phyloP scores from a whole-genome alignment of 106 monocot genomes.

The Hemerocallis citrina region DNA sequence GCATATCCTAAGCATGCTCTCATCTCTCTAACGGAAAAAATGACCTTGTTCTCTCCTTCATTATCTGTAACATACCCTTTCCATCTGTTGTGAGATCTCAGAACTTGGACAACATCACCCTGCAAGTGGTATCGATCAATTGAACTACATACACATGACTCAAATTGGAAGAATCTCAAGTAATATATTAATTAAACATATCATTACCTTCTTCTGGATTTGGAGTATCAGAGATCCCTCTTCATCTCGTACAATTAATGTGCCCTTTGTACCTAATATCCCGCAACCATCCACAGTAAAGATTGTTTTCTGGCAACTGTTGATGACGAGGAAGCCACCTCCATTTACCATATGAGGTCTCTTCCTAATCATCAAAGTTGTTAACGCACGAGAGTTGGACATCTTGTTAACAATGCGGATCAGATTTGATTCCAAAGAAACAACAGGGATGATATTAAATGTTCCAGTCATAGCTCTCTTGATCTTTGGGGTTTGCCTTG shows the following conservation, averaged over 20 bases:
- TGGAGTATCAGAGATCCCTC: slow-evolving; percentile 48
- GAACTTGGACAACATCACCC: slow-evolving; percentile 55
- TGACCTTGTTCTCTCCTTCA: slow-evolving; percentile 21
- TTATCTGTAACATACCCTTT: slow-evolving; percentile 50
- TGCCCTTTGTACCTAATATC: slow-evolving; percentile 34
- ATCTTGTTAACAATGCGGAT: slow-evolving; percentile 56
- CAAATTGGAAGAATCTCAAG: neutral
- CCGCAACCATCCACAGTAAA: slow-evolving; percentile 77
- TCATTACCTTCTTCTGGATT: slow-evolving; percentile 48
- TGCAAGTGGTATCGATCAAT: neutral
- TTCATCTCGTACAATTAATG: slow-evolving; percentile 47
- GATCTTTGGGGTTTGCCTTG: neutral
- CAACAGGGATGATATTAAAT: neutral
- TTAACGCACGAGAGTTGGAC: slow-evolving; percentile 28
- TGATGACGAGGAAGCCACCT: slow-evolving; percentile 55
- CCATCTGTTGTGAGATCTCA: slow-evolving; percentile 46
- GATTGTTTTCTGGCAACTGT: slow-evolving; percentile 19
- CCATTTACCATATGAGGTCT: slow-evolving; percentile 56
- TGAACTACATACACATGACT: neutral
- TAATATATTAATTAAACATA: neutral
- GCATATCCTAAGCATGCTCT: slow-evolving; percentile 30
- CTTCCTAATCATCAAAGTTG: slow-evolving; percentile 43
- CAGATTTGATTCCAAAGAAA: no score
- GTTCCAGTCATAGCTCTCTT: neutral
- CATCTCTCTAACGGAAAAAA: slow-evolving; percentile 5